Evolutionary conservation across 176 grass and related monocot species (phyloP), one percentile per base, ranked within the genome.

Genomic region (Musa itinerans): DNA sequence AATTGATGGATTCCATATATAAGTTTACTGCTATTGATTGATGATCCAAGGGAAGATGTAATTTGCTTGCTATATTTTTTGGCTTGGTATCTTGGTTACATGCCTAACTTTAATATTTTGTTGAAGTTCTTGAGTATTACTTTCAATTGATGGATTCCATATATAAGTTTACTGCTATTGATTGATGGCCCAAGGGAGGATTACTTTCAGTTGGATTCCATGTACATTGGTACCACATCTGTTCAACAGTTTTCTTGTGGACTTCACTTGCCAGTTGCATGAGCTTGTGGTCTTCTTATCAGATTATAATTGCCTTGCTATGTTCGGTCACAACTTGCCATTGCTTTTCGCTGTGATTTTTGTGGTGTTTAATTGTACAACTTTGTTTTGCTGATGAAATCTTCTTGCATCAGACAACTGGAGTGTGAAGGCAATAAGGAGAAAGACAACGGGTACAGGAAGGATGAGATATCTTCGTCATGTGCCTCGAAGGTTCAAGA

Each of bases 401-500:
- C 21, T 54, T 54, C 10, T 23, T 50, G 20, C 0, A 24, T 52
- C 73, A 96, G 92, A 96, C 79, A 96, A 96, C 79, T 96, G 92
- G 92, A 96, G 92, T 80, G 84, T 96, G 65, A 96, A 96, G 34
- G 89, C 92, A 23, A 96, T 92, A 26, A 87, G 92, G 76, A 87
- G 92, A 73, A 96, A 96, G 82, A 96, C 92, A 55, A 96, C 92
- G 19, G 92, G 92, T 19, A 89, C 89, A 0, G 92, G 92, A 74
- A 85, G 92, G 86, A 96, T 96, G 92, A 92, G 92, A 84, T 96
- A 96, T 78, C 27, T 96, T 71, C 89, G 92, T 10, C 92, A 96
- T 0, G 51, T 92, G 61, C 89, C 89, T 63, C 80, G 80, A 66
- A 84, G 92, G 78, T 96, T 96, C 79, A 96, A 92, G 86, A 87